Base-by-base conservation (phyloP, 2,329 filamentous ascomycete genomes). In the Fusarium proliferatum region DNA sequence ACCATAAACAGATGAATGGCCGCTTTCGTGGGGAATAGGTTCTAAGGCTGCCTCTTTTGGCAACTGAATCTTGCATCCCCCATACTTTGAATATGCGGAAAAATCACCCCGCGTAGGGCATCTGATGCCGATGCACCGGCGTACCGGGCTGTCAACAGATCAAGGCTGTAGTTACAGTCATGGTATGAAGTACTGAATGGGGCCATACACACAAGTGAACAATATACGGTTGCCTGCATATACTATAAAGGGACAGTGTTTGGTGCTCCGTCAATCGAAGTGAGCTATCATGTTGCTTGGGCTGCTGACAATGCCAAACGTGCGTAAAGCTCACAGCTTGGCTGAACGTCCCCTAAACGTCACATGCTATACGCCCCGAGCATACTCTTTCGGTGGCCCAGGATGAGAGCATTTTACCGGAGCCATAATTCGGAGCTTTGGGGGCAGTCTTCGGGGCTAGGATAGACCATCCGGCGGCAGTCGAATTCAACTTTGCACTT, bases 41-140 rank as follows among this genome's bases (percentile, higher is more conserved):
- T 39, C 55, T 43, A 30, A 34, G 42, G 41, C 34, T 61, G 23
- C 61, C 55, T 69, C 60, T 57, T 70, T 48, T 36, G 58, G 60
- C 39, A 65, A 46, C 39, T 66, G 62, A 42, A 60, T 64, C 62
- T 68, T 57, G 66, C 65, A 74, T 66, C 57, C 63, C 69, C 67
- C 64, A 51, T 68, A 19, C 21, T 34, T 46, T 55, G 34, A 41
- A 64, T 42, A 56, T 66, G 64, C 66, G 59, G 51, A 72, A 36
- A 67, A 64, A 52, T 46, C 66, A 57, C 64, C 58, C 61, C 74
- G 67, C 23, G 62, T 60, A 61, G 57, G 61, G 53, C 42, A 61
- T 62, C 42, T 67, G 63, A 55, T 49, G 52, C 64, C 53, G 42
- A 58, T 61, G 64, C 66, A 23, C 61, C 64, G 62, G 49, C 41